Conservation (phyloP, 2,329 filamentous ascomycete genomes). For the Graphilbum ipis-grandicollis region DNA sequence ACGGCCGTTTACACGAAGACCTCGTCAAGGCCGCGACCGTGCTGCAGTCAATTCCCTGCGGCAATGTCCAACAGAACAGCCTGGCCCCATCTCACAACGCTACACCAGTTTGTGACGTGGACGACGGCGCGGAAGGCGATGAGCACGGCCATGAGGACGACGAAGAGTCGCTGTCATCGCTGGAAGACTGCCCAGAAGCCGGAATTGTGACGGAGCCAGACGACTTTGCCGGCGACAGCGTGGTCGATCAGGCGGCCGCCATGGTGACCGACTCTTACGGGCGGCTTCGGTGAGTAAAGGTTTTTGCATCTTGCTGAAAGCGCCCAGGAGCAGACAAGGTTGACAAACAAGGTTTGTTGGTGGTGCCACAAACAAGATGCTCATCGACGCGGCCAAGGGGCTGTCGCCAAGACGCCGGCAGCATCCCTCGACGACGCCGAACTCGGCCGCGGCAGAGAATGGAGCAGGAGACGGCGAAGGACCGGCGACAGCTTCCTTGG, state of each 20-base stretch:
- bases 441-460: background rate
- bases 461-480: background rate
- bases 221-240: conserved; percentile 2
- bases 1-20: background rate
- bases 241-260: conserved; percentile 6
- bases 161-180: background rate
- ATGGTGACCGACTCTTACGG: conserved; percentile 14
- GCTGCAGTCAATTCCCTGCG: background rate
- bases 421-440: background rate
- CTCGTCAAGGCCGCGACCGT: background rate
- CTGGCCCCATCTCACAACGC: background rate
- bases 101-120: background rate
- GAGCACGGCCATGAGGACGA: background rate
- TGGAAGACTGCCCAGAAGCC: no score
- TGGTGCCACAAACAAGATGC: conserved; percentile 12
- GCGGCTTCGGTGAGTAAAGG: conserved; percentile 10
- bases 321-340: no score
- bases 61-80: background rate
- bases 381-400: conserved; percentile 13
- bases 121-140: background rate
- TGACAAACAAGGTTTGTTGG: conserved; percentile 10
- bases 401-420: conserved; percentile 6
- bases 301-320: no score
- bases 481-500: background rate
- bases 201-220: conserved; percentile 1